phyloP scores from a whole-genome alignment of 305 asterid species.

The Fraxinus sp. region DNA sequence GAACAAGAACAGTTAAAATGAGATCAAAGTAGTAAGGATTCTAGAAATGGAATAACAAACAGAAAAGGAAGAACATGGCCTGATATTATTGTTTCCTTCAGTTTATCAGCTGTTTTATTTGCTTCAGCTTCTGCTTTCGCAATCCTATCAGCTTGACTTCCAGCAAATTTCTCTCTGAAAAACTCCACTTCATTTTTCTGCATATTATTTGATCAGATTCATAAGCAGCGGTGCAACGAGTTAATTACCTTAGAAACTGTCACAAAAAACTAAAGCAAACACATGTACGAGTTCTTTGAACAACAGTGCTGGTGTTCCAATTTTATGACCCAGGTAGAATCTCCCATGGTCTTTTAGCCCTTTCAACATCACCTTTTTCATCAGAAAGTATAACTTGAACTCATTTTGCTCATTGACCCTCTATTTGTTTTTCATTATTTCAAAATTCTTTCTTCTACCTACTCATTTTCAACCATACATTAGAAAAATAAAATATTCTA shows the following conservation, averaged over 20 bases:
- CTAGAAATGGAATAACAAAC: neutral
- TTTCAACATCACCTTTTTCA: constrained; percentile 61
- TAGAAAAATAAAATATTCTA: too few relatives aligned
- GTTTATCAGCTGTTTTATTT: constrained; percentile 50
- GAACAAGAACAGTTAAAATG: neutral
- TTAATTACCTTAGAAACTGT: neutral
- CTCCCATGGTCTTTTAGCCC: constrained; percentile 81
- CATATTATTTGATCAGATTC: constrained; percentile 28
- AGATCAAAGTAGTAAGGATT: neutral
- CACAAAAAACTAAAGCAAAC: neutral
- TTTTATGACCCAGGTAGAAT: constrained; percentile 74
- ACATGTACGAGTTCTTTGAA: constrained; percentile 69
- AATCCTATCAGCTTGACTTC: constrained; percentile 86
- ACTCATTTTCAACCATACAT: too few relatives aligned
- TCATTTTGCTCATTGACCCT: too few relatives aligned
- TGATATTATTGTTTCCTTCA: constrained; percentile 61
- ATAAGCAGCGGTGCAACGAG: constrained; percentile 25
- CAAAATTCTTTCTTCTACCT: too few relatives aligned
- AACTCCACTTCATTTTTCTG: constrained; percentile 72
- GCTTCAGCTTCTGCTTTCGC: constrained; percentile 60
- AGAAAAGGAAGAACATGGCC: constrained; percentile 34
- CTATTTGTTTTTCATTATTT: too few relatives aligned
- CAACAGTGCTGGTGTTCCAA: constrained; percentile 80
- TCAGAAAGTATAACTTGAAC: constrained; percentile 60
- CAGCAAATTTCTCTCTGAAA: constrained; percentile 66